phyloP scores from a whole-genome alignment of 1,284 basidiomycete genomes.

The Sphagnurus paluster region DNA sequence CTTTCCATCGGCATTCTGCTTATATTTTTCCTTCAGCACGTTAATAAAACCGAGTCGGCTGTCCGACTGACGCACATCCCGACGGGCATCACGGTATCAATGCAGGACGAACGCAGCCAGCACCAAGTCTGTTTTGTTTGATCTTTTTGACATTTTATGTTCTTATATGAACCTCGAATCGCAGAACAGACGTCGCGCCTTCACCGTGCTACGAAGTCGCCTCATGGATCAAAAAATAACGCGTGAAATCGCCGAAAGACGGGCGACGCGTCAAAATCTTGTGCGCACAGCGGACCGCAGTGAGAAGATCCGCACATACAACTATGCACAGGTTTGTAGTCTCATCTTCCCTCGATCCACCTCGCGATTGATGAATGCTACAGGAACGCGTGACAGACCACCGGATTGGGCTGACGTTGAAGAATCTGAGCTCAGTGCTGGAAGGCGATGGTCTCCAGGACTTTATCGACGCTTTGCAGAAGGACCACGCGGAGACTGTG shows the following conservation, averaged over 20 bases:
- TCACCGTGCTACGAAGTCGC: slow-evolving; percentile 82
- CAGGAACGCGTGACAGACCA: slow-evolving; percentile 93
- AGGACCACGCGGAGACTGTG: slow-evolving; percentile 62
- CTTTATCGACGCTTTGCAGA: slow-evolving; percentile 64
- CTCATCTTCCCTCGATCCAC: background rate
- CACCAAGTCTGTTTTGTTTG: slow-evolving; percentile 66
- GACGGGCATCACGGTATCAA: slow-evolving; percentile 92
- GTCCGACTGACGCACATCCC: slow-evolving; percentile 95
- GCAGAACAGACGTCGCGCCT: slow-evolving; percentile 87
- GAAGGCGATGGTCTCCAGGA: slow-evolving; percentile 75
- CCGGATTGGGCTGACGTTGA: slow-evolving; percentile 77
- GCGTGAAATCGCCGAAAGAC: slow-evolving; percentile 68
- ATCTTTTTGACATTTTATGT: background rate
- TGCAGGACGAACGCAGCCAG: slow-evolving; percentile 98
- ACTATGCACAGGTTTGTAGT: slow-evolving; percentile 74
- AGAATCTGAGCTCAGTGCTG: slow-evolving; percentile 73
- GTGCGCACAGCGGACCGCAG: slow-evolving; percentile 82
- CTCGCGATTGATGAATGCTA: background rate
- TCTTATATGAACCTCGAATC: background rate
- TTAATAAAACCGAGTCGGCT: slow-evolving; percentile 98
- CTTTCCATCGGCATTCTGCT: slow-evolving; percentile 7
- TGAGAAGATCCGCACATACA: slow-evolving; percentile 94
- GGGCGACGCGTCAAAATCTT: slow-evolving; percentile 70
- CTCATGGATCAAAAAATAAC: slow-evolving; percentile 79
- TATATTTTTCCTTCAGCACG: slow-evolving; percentile 61